Evolutionary conservation across 441 rosid genomes (phyloP).

Genomic region (Breynia disticha): DNA sequence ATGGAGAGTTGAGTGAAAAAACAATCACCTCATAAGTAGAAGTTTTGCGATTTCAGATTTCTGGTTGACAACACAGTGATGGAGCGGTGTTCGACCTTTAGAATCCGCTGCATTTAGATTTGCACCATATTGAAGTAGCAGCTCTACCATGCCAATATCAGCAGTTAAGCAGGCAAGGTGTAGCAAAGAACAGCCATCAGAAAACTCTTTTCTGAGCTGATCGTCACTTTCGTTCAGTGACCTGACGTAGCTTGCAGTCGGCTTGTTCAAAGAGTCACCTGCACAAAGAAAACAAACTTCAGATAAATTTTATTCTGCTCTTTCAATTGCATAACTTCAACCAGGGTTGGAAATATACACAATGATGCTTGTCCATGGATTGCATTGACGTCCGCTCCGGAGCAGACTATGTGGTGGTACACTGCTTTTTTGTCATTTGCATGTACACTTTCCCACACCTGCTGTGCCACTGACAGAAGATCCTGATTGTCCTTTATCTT

Average conservation of each 20-base stretch:
- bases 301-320: slow-evolving; percentile 27
- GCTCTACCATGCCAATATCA: slow-evolving; percentile 83
- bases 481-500: slow-evolving; percentile 43
- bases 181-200: slow-evolving; percentile 68
- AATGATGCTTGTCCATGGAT: slow-evolving; percentile 51
- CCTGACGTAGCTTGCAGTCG: slow-evolving; percentile 28
- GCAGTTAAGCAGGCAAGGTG: slow-evolving; percentile 87
- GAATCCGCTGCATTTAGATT: slow-evolving; percentile 58
- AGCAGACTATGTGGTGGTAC: slow-evolving; percentile 72
- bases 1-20: slow-evolving; percentile 2
- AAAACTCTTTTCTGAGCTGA: slow-evolving; percentile 34
- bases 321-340: slow-evolving; percentile 35
- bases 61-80: slow-evolving; percentile 55
- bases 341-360: slow-evolving; percentile 37
- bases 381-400: slow-evolving; percentile 58
- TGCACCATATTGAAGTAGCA: slow-evolving; percentile 85
- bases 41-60: slow-evolving; percentile 63
- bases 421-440: slow-evolving; percentile 77
- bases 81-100: slow-evolving; percentile 67
- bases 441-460: slow-evolving; percentile 65
- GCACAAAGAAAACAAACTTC: slow-evolving; percentile 29
- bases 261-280: slow-evolving; percentile 34
- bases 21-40: slow-evolving; percentile 65
- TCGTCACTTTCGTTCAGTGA: slow-evolving; percentile 28
- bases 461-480: slow-evolving; percentile 38